Conservation (phyloP, 2,329 filamentous ascomycete genomes). For the Aureobasidium sp. region DNA sequence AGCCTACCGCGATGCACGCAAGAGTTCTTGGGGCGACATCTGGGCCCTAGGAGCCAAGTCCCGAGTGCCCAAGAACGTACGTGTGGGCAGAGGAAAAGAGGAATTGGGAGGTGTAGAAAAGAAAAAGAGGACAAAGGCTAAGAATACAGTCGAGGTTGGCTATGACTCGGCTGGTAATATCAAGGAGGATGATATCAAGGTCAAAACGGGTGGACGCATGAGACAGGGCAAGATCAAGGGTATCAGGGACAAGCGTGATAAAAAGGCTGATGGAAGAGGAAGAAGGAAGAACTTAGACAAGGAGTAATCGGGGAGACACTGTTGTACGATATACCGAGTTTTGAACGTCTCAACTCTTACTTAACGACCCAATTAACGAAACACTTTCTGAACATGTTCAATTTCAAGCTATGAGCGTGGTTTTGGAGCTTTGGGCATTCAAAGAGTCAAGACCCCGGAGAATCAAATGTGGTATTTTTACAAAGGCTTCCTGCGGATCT, state of each 20-base stretch:
- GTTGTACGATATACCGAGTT: not conserved
- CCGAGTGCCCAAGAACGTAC: constrained; percentile 52
- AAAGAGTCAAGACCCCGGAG: not conserved
- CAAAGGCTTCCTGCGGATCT: not conserved
- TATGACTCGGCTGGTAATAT: constrained; percentile 12
- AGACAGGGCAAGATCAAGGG: constrained; percentile 29
- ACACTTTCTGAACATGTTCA: not conserved
- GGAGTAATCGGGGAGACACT: not conserved
- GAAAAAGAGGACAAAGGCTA: constrained; percentile 20
- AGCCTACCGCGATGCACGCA: constrained; percentile 87
- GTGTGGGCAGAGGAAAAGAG: constrained; percentile 42
- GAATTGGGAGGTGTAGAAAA: constrained; percentile 15
- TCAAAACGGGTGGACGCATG: constrained; percentile 21
- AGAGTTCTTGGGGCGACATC: constrained; percentile 83
- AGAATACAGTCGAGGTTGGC: constrained; percentile 33
- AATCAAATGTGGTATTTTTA: constrained; percentile 1
- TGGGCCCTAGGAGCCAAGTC: constrained; percentile 96
- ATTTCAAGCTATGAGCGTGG: not conserved
- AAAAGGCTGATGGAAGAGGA: constrained; percentile 20
- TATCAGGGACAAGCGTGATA: constrained; percentile 28
- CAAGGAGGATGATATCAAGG: constrained; percentile 19
- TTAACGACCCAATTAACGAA: not conserved
- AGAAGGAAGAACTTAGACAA: constrained; percentile 6
- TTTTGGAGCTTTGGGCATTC: not conserved
- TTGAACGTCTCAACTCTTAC: not conserved